Evolutionary conservation across 1,284 basidiomycete species (phyloP).

Genomic region (Ceratobasidium sp.): DNA sequence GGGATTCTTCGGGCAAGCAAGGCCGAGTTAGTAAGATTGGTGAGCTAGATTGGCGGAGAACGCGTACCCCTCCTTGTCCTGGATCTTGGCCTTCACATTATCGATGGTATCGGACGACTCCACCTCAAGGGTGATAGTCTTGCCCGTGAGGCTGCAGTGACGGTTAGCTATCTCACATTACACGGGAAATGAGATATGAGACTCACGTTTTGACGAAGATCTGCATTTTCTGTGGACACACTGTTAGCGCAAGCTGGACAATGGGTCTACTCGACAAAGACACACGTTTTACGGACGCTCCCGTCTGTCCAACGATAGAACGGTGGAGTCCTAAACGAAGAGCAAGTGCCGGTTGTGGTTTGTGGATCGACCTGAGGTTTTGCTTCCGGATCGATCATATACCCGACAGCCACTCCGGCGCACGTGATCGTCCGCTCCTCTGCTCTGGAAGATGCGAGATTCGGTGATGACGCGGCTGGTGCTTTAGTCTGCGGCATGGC

Average conservation of each 20-base stretch:
- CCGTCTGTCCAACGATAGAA: slow-evolving; percentile 84
- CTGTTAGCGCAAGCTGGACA: slow-evolving; percentile 48
- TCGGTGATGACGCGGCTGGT: not conserved
- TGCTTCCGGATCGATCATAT: slow-evolving; percentile 24
- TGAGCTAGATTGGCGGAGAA: not conserved
- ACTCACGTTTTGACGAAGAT: slow-evolving; percentile 94
- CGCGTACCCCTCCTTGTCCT: slow-evolving; percentile 91
- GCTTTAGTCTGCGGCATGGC: no score
- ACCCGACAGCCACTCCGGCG: slow-evolving; percentile 11
- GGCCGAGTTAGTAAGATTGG: slow-evolving; percentile 39
- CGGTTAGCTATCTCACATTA: slow-evolving; percentile 17
- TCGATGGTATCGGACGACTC: slow-evolving; percentile 97
- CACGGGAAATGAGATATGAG: not conserved
- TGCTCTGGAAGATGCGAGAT: slow-evolving; percentile 4
- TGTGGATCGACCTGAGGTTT: slow-evolving; percentile 23
- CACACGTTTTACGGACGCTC: slow-evolving; percentile 62
- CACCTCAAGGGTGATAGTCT: slow-evolving; percentile 98
- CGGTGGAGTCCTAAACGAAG: slow-evolving; percentile 90
- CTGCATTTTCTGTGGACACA: slow-evolving; percentile 68
- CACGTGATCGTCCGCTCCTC: slow-evolving; percentile 23
- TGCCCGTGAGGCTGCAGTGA: slow-evolving; percentile 88
- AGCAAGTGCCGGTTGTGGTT: slow-evolving; percentile 50
- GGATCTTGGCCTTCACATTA: slow-evolving; percentile 97
- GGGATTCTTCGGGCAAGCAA: slow-evolving; percentile 70
- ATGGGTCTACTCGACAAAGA: not conserved